Evolutionary conservation across 768 basidiomycete genomes (phyloP).

Genomic region (Rhodotorula taiwanensis): DNA sequence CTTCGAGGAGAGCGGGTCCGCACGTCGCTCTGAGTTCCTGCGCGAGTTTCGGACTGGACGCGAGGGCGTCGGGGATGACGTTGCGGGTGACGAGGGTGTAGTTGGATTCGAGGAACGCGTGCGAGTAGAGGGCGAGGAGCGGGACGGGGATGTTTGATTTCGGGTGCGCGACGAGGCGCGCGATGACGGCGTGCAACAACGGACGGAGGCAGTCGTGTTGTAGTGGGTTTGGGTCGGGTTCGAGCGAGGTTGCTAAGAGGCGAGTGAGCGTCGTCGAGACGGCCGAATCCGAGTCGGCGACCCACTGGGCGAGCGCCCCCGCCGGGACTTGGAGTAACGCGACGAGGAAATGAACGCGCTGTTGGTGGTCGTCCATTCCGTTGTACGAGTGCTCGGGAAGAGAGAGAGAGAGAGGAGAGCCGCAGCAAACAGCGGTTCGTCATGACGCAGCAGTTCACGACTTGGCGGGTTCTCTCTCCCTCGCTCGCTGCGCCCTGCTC

Average conservation of each 20-base stretch:
- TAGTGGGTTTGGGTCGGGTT: not conserved
- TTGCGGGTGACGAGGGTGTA: not conserved
- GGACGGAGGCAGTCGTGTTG: not conserved
- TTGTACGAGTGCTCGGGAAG: not conserved
- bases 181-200: constrained; percentile 18
- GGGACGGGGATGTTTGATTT: not conserved
- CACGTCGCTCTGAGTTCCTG: not conserved
- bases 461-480: no score
- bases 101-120: constrained; percentile 4
- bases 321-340: not conserved
- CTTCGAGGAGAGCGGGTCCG: not conserved
- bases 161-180: not conserved
- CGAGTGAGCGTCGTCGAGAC: not conserved
- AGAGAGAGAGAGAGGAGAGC: no score
- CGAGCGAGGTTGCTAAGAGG: no score
- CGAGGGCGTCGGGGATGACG: constrained; percentile 11
- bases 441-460: no score
- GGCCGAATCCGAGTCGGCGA: not conserved
- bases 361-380: not conserved
- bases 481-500: no score
- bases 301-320: not conserved
- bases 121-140: constrained; percentile 22
- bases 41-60: not conserved
- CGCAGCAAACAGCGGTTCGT: no score
- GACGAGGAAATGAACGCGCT: not conserved